Conservation (phyloP, 768 basidiomycete genomes). For the Hirschioporus abietinus region DNA sequence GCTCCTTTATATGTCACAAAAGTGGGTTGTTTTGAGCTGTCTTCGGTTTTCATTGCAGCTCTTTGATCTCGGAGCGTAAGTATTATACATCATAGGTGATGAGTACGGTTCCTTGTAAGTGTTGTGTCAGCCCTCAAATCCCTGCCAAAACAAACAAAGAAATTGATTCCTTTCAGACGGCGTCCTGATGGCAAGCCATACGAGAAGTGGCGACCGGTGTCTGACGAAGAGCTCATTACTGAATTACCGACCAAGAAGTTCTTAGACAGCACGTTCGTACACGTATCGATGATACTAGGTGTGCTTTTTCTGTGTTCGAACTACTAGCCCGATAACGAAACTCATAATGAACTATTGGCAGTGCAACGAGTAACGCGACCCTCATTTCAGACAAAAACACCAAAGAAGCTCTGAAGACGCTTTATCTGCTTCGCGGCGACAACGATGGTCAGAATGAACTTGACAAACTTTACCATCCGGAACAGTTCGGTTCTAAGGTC, state of each 20-base stretch:
- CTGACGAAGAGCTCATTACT: slow-evolving; percentile 48
- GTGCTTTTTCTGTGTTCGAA: slow-evolving; percentile 15
- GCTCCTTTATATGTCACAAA: too few species aligned
- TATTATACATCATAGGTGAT: too few species aligned
- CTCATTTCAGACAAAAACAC: slow-evolving; percentile 34
- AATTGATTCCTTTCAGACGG: too few species aligned
- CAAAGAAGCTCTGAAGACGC: slow-evolving; percentile 29
- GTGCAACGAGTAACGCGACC: slow-evolving; percentile 59
- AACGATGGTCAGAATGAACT: slow-evolving; percentile 34
- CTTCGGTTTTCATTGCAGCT: too few species aligned
- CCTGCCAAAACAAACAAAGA: too few species aligned
- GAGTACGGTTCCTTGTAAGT: slow-evolving; percentile 18
- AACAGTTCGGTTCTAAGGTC: slow-evolving; percentile 35
- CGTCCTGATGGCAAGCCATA: slow-evolving; percentile 29
- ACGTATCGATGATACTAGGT: slow-evolving; percentile 60
- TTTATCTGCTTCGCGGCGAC: slow-evolving; percentile 41
- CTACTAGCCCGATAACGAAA: not conserved
- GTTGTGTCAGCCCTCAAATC: slow-evolving; percentile 9
- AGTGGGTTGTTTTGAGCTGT: too few species aligned
- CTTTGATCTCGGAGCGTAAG: too few species aligned
- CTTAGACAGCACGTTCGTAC: slow-evolving; percentile 36
- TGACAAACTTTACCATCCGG: slow-evolving; percentile 35
- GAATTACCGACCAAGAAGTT: slow-evolving; percentile 45
- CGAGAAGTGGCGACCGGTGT: slow-evolving; percentile 45
- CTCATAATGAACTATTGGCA: slow-evolving; percentile 15